Base-by-base conservation (phyloP, 352 stramenopile genomes). In the Pythium phragmiticola region DNA sequence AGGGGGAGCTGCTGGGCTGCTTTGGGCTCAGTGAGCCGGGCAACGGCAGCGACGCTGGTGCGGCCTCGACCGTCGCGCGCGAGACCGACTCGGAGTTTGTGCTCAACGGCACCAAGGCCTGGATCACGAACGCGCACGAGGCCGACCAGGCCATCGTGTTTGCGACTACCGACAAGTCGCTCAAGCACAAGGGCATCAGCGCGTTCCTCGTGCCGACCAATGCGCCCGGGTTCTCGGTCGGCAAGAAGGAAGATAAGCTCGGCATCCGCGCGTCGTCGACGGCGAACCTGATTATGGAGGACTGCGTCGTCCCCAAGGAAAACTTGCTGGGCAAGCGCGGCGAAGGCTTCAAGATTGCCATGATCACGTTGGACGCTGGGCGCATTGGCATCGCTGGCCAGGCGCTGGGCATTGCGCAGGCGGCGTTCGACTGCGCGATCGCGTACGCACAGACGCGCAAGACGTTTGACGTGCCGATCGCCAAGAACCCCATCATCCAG, bases 191-290 rank as follows among this genome's bases (percentile, higher is more conserved):
- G 77, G 96, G 96, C 39, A 99, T 99, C 67, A 98, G 90, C 37
- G 96, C 96, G 4, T 99, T 99, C 71, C 86, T 99, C 60, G 94
- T 99, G 43, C 90, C 92, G 14, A 97, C 82, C 23, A 78, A 97
- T 70, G 77, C 82, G 26, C 82, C 90, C 7, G 96, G 96, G 30
- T 98, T 99, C 62, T 97, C 90, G 42, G 76, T 99, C 21, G 96
- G 96, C 60, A 98, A 98, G 72, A 98, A 98, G 69, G 96, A 99
- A 73, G 96, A 99, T 70, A 99, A 99, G 69, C 76, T 99, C 17
- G 96, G 96, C n/a, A 99, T 99, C 53, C 82, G 96, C 13, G 96
- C 83, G 21, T 98, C 94, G 23, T 98, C 92, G n/a, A 99, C 96
- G 3, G 84, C 90, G 26, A 98, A 98, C 69, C 77, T 99, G 36